Evolutionary conservation across 805 yeast genomes (phyloP).

Genomic region (Komagataella pastoris): DNA sequence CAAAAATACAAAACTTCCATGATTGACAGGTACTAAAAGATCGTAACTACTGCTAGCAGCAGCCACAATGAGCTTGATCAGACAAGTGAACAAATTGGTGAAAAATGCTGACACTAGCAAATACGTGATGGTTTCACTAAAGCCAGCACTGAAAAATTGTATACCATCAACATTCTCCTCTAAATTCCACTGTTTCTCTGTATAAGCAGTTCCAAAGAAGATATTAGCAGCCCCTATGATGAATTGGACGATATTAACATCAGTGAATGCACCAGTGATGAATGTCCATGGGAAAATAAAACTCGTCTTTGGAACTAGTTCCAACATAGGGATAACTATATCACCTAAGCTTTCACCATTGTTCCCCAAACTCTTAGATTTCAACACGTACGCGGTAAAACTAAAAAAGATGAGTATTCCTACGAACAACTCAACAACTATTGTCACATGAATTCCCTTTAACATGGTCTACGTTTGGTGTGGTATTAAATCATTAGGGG

Average conservation of each 20-base stretch:
- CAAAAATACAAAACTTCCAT: slow-evolving; percentile 33
- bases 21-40: slow-evolving; percentile 34
- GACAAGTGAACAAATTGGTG: slow-evolving; percentile 40
- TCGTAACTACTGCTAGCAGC: slow-evolving; percentile 15
- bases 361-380: neutral
- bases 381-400: neutral
- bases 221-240: slow-evolving; percentile 23
- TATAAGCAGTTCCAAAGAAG: slow-evolving; percentile 27
- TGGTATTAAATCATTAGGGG: neutral
- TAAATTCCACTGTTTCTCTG: slow-evolving; percentile 35
- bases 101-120: slow-evolving; percentile 37
- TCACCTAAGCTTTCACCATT: neutral
- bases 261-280: slow-evolving; percentile 51
- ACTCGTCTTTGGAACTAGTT: slow-evolving; percentile 47
- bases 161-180: slow-evolving; percentile 5
- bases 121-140: slow-evolving; percentile 32
- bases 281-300: slow-evolving; percentile 53
- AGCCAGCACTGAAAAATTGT: slow-evolving; percentile 4
- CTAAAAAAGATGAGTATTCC: slow-evolving; percentile 13
- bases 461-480: neutral
- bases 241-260: slow-evolving; percentile 33
- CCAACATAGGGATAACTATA: slow-evolving; percentile 34
- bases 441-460: slow-evolving; percentile 22
- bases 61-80: slow-evolving; percentile 22
- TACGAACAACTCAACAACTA: slow-evolving; percentile 32